phyloP scores from a whole-genome alignment of 1,139 yeast genomes.

The Kodamaea suecica region DNA sequence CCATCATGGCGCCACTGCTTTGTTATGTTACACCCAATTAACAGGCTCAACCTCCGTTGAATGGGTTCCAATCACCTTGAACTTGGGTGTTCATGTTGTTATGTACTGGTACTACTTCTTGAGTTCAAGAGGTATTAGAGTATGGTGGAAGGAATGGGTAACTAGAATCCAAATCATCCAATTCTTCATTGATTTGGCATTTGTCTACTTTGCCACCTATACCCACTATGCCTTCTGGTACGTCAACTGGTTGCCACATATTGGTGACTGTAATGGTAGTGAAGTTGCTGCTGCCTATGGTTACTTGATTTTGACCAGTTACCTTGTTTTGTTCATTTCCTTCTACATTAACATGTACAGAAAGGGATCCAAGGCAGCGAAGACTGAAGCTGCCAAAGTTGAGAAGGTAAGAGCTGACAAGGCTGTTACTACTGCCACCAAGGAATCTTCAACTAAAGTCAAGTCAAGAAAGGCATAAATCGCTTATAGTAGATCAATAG shows the following conservation, averaged over 20 bases:
- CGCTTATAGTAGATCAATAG: too few relatives aligned
- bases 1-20: constrained; percentile 98
- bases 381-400: constrained; percentile 11
- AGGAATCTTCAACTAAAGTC: constrained; percentile 30
- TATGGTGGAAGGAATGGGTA: constrained; percentile 99
- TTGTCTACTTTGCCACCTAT: constrained; percentile 91
- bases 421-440: constrained; percentile 17
- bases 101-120: constrained; percentile 99
- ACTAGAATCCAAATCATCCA: constrained; percentile 95
- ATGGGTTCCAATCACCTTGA: constrained; percentile 91
- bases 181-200: constrained; percentile 82
- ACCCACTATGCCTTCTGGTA: constrained; percentile 65
- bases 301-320: constrained; percentile 82
- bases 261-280: constrained; percentile 88
- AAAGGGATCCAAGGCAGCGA: constrained; percentile 18
- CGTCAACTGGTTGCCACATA: constrained; percentile 66
- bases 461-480: constrained; percentile 48
- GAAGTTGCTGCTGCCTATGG: constrained; percentile 92
- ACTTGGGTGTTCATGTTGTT: constrained; percentile 90
- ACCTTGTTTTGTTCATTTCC: constrained; percentile 85
- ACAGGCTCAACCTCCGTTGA: constrained; percentile 87
- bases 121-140: constrained; percentile 89
- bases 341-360: constrained; percentile 86
- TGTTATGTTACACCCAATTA: constrained; percentile 90
- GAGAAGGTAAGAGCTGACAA: constrained; percentile 6